A percentile compares a stretch with the other conserved stretches of the same genome.
Evolutionary conservation across 768 basidiomycete species (phyloP).

Genomic region (Leccinum broughii): DNA sequence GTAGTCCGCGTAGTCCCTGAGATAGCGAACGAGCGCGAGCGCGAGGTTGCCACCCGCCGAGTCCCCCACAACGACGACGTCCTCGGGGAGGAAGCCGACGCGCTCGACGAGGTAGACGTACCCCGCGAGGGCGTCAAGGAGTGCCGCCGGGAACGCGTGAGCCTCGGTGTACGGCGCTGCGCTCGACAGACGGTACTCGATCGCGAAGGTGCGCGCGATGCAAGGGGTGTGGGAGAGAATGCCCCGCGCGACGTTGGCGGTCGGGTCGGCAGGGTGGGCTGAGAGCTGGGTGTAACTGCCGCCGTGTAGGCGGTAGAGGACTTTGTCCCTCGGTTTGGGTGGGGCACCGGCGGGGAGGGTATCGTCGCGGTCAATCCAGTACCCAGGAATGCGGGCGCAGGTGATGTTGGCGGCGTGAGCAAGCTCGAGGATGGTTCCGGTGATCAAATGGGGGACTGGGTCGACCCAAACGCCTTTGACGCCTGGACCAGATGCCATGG

Average conservation of each 20-base stretch:
- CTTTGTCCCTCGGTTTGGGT: conserved; percentile 32
- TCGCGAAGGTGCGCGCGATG: conserved; percentile 33
- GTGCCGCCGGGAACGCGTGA: conserved; percentile 52
- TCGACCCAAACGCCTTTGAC: conserved; percentile 38
- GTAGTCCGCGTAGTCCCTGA: conserved; percentile 23
- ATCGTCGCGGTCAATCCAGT: conserved; percentile 34
- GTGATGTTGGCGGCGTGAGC: conserved; percentile 32
- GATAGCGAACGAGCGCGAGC: conserved; percentile 40
- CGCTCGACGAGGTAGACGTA: conserved; percentile 49
- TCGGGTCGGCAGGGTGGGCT: conserved; percentile 29
- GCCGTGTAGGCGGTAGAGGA: conserved; percentile 37
- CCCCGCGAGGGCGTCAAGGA: conserved; percentile 52
- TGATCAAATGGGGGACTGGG: conserved; percentile 33
- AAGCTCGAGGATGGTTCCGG: conserved; percentile 29
- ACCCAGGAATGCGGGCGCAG: conserved; percentile 35
- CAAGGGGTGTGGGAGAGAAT: conserved; percentile 15
- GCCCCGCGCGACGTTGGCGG: conserved; percentile 24
- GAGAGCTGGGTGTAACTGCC: conserved; percentile 29
- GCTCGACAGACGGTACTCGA: conserved; percentile 51
- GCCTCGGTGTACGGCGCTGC: conserved; percentile 26
- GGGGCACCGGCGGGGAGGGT: conserved; percentile 17
- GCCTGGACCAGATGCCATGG: conserved; percentile 21
- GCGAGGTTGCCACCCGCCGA: conserved; percentile 57
- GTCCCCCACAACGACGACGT: conserved; percentile 52
- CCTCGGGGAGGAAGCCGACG: conserved; percentile 40